Evolutionary conservation across 371 early-diverging fungal genomes (phyloP).

Genomic region (Mortierella sp.): DNA sequence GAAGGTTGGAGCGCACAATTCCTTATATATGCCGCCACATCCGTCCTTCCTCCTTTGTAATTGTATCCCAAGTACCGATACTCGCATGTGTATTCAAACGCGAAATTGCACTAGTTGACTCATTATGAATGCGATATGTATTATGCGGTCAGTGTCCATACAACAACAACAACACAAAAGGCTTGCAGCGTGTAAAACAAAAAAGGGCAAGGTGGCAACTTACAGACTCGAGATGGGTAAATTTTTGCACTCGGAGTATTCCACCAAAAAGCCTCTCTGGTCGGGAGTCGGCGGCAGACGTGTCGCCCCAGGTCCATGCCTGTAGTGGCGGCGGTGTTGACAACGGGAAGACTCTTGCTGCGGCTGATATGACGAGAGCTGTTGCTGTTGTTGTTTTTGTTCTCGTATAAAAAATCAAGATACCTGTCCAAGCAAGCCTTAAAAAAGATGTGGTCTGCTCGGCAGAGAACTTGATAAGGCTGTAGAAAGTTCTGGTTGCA

Average conservation of each 20-base stretch:
- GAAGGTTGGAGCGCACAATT: constrained; percentile 22
- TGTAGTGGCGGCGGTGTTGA: too few relatives aligned
- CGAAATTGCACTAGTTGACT: constrained; percentile 30
- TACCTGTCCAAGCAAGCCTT: constrained; percentile 39
- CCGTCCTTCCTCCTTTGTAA: constrained; percentile 25
- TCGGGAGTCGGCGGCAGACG: not conserved
- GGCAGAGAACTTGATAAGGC: constrained; percentile 48
- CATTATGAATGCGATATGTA: not conserved
- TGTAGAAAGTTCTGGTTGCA: constrained; percentile 33
- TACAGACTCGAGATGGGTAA: constrained; percentile 31
- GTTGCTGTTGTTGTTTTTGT: too few relatives aligned
- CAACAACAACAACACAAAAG: too few relatives aligned
- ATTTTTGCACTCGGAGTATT: constrained; percentile 38
- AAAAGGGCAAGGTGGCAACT: not conserved
- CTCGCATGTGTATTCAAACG: constrained; percentile 24
- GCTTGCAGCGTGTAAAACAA: too few relatives aligned
- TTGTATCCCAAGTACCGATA: constrained; percentile 30
- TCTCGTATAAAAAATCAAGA: constrained; percentile 18
- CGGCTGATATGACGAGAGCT: too few relatives aligned
- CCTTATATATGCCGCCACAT: constrained; percentile 22
- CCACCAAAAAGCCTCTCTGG: not conserved
- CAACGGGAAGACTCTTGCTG: too few relatives aligned
- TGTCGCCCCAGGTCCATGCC: too few relatives aligned
- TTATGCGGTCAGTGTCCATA: not conserved
- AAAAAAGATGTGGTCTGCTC: constrained; percentile 52